Evolutionary conservation across 1,139 yeast genomes (phyloP), one percentile per base, ranked within the genome.

Genomic region (Taiozyma sp.): DNA sequence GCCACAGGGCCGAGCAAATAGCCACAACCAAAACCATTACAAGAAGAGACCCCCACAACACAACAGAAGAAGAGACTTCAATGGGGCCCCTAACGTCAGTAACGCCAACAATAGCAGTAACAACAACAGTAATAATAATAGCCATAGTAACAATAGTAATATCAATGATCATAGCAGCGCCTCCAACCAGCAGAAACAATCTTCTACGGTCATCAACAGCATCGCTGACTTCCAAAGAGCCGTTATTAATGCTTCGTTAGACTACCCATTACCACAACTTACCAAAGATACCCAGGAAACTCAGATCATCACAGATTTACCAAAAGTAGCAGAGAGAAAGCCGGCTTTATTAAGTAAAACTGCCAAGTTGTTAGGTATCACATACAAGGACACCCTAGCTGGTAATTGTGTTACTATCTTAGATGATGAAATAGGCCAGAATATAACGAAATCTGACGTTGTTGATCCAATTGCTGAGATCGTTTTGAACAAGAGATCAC

Each of bases 241-340:
- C 0, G 43, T 47, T 5, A 46, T 50, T 3, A 52, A 47, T 22
- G 55, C 55, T 5, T 45, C 58, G 0, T 34, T 52, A 9, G 57
- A 53, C n/a, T 57, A 56, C 39, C 57, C 58, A 4, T n/a, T 50
- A 7, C 60, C 59, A 3, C 7, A 50, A 5, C 39, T 32, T 3
- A 34, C 42, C 13, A n/a, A 22, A 16, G 40, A 44, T 21, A 49
- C 48, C 6, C 30, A 29, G 4, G 30, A 44, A 2, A 37, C 48
- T 13, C 52, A 50, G 10, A 34, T 37, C 4, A 47, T 53, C 42
- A 52, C 51, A 19, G 60, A 58, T 0, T 34, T 59, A 1, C 62
- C 63, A 19, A 35, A 43, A 13, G 47, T 52, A 26, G 13, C 43
- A 13, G 40, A 41, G 21, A 54, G 56, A 43, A 54, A 53, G 16